These are phyloP conservation scores for Hordeum vulgare DNA, from an alignment of 176 grass and related monocot genomes.

Conservation along the genomic window DNA sequence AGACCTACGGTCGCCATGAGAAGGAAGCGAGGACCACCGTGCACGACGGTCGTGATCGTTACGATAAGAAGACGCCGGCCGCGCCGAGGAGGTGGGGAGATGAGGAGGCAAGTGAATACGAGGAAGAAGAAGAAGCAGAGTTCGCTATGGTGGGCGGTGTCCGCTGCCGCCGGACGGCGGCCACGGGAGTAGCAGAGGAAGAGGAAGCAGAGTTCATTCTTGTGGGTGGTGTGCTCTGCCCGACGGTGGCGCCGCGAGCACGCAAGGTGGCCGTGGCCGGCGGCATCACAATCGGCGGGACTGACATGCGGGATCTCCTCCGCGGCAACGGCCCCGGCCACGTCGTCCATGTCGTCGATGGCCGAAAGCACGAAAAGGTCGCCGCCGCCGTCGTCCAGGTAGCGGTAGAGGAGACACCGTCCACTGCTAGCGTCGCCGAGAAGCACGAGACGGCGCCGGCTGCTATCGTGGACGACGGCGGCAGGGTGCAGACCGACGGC, in stretches of 20 bases:
- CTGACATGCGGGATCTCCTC: constrained; percentile 17
- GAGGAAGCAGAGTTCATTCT: neutral
- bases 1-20: neutral
- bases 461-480: neutral
- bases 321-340: neutral
- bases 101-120: neutral
- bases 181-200: neutral
- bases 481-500: neutral
- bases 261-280: neutral
- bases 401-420: neutral
- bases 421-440: too few relatives aligned
- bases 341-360: neutral
- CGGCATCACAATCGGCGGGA: neutral
- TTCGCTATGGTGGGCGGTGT: neutral
- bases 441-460: neutral
- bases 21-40: neutral
- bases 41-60: neutral
- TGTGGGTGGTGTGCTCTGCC: neutral
- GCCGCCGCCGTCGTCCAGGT: too few relatives aligned
- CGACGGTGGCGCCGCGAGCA: too few relatives aligned
- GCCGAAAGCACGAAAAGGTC: too few relatives aligned
- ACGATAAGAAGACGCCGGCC: neutral
- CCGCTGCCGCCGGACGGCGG: neutral
- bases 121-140: neutral
- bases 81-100: neutral